These are phyloP conservation scores for Pyronema omphalodes DNA, from an alignment of 495 filamentous ascomycete genomes.

Conservation along the genomic window DNA sequence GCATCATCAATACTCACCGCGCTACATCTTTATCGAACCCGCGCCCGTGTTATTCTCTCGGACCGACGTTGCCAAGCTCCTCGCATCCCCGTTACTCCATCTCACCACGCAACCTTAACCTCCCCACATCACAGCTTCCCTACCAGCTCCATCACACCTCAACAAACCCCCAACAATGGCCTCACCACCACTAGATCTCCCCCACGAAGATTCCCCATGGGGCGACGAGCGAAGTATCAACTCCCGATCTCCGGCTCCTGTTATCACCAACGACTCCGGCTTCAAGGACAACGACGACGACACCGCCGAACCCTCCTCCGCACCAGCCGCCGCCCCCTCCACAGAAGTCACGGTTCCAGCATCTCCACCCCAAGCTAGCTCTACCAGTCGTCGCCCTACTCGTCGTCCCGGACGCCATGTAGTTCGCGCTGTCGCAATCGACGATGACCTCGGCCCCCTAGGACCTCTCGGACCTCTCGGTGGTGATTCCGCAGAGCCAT, in stretches of 20 bases:
- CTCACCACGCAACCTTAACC: not conserved
- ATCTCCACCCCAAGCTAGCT: not conserved
- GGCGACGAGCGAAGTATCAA: conserved; percentile 23
- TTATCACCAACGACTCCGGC: conserved; percentile 5
- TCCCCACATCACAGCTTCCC: not conserved
- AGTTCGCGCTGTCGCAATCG: conserved; percentile 47
- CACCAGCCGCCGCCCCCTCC: not conserved
- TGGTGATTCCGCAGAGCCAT: conserved; percentile 25
- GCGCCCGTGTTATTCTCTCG: too few relatives aligned
- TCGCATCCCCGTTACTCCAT: too few relatives aligned
- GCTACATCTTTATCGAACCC: too few relatives aligned
- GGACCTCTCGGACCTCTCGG: conserved; percentile 58
- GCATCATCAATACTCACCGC: too few relatives aligned
- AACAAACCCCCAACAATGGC: conserved; percentile 10
- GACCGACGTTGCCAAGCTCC: too few relatives aligned
- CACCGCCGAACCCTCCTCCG: not conserved
- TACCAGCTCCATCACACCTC: not conserved
- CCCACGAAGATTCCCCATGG: conserved; percentile 22
- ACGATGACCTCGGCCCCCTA: conserved; percentile 80
- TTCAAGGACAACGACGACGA: conserved; percentile 9
- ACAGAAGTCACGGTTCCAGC: not conserved
- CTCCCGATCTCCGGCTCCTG: conserved; percentile 10
- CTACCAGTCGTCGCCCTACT: conserved; percentile 11
- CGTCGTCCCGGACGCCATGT: conserved; percentile 22
- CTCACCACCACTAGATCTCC: conserved; percentile 19